Evolutionary conservation across 169 alveolate species (phyloP), one percentile per base, ranked within the genome.

Genomic region (Babesia divergens): DNA sequence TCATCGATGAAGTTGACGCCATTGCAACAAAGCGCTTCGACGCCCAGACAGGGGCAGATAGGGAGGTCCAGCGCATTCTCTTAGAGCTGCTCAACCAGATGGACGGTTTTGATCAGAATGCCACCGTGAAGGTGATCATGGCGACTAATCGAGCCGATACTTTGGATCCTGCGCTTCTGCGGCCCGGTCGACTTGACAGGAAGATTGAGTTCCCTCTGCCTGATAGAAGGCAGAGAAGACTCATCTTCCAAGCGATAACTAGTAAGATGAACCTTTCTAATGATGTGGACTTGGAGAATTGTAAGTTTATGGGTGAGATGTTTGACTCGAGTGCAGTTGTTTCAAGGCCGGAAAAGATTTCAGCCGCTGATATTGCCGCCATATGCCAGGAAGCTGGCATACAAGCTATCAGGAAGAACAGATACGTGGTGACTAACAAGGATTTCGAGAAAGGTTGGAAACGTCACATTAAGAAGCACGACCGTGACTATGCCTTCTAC

Each of bases 121-220:
- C 98, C 6, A 95, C 96, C 71, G 99, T 95, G 18, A 94, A 96
- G 76, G 94, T 83, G 35, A 97, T 97, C 55, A 97, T 97, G 99
- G 99, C 99, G 2, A 98, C 99, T 0, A 98, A 98, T 87, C 90
- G 99, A 65, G 98, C 99, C 6, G 99, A 98, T 87, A 97, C 99
- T 20, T 89, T 97, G 55, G 99, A 98, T 82, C 98, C 99, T 13
- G 99, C 99, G 16, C 92, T 98, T 52, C 79, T 98, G 54, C 92
- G 99, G 67, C 99, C 99, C 3, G 99, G 93, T 6, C 90, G 99
- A 77, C 88, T 97, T 16, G 99, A 97, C 81, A 87, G 99, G 71
- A 97, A 96, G 84, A 95, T 97, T 51, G 99, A 97, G 77, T 96
- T 97, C 80, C 99, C 99, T 26, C 87, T 94, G 34, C 99, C 99